Base-by-base conservation (phyloP, 495 filamentous ascomycete species). In the Cercophora newfieldiana region DNA sequence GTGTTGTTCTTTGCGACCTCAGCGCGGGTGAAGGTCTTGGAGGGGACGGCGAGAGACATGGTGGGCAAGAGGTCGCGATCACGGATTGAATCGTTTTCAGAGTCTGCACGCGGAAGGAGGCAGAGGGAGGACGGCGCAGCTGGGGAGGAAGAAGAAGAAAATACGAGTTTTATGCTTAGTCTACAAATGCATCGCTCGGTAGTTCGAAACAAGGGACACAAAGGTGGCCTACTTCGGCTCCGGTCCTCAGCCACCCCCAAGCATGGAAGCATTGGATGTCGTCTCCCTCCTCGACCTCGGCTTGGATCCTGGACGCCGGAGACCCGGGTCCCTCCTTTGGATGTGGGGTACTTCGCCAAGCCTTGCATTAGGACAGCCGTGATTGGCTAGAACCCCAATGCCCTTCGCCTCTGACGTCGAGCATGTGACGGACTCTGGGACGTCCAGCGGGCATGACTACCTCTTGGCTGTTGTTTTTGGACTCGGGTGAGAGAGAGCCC, bases 1-100 rank as follows among this genome's bases (percentile, higher is more conserved):
- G 87, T 90, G 80, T 91, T 94, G 82, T 97, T 91, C 78, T 88
- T 85, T 56, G 89, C 88, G 71, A 97, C 90, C 67, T 89, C 87
- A 25, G 83, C 87, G 76, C 91, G 91, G 54, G 90, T 91, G 73
- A 92, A 82, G 26, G 83, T 82, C 73, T 82, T 75, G 65, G 77
- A 69, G 55, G 76, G 76, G 63, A 70, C 71, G 22, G 68, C 57
- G 63, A 75, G 70, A 63, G 69, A 22, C 64, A 70, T 70, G 64
- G 57, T 53, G 37, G 64, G 49, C 50, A 21, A 24, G 12, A 16
- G 37, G 10, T 5, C 2, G 25, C 30, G 53, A 30, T 24, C 28
- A 22, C 29, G 6, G 3, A 30, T 44, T 24, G 18, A 5, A 2
- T 64, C 47, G 28, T 21, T 24, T 33, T 33, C 19, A 21, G 55